Evolutionary conservation across 2,329 filamentous ascomycete genomes (phyloP).

Genomic region (Teratosphaeria destructans): DNA sequence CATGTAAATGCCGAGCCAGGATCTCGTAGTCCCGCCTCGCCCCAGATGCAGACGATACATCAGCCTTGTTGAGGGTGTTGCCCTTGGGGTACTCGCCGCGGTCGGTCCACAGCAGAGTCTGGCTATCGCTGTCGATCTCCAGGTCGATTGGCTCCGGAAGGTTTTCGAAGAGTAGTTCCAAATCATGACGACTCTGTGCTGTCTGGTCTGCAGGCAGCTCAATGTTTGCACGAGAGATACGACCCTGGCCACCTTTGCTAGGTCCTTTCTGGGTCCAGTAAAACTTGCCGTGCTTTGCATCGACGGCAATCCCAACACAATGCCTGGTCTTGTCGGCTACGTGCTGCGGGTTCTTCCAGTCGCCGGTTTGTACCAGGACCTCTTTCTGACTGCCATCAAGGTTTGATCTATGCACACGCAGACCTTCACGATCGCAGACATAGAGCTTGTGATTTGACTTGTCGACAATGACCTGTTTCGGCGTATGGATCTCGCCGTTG

Average conservation of each 20-base stretch:
- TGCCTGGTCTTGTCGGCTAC: constrained; percentile 8
- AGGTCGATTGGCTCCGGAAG: constrained; percentile 50
- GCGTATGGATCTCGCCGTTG: constrained; percentile 38
- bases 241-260: constrained; percentile 40
- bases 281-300: constrained; percentile 29
- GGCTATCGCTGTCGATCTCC: constrained; percentile 38
- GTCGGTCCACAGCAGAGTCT: constrained; percentile 50
- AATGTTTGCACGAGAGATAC: constrained; percentile 43
- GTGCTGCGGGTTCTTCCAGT: constrained; percentile 26
- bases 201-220: constrained; percentile 23
- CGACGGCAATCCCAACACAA: constrained; percentile 44
- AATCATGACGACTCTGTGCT: constrained; percentile 27
- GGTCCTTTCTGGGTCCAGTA: constrained; percentile 54
- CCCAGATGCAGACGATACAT: neutral
- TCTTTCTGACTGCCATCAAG: constrained; percentile 27
- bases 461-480: constrained; percentile 32
- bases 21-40: constrained; percentile 5
- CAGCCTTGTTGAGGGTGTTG: constrained; percentile 40
- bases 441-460: constrained; percentile 24
- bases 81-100: constrained; percentile 47
- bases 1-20: constrained; percentile 30
- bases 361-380: constrained; percentile 30
- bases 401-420: constrained; percentile 27
- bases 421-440: constrained; percentile 36
- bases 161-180: constrained; percentile 32